Evolutionary conservation across 805 yeast species (phyloP).

Genomic region (Yamadazyma laniorum): DNA sequence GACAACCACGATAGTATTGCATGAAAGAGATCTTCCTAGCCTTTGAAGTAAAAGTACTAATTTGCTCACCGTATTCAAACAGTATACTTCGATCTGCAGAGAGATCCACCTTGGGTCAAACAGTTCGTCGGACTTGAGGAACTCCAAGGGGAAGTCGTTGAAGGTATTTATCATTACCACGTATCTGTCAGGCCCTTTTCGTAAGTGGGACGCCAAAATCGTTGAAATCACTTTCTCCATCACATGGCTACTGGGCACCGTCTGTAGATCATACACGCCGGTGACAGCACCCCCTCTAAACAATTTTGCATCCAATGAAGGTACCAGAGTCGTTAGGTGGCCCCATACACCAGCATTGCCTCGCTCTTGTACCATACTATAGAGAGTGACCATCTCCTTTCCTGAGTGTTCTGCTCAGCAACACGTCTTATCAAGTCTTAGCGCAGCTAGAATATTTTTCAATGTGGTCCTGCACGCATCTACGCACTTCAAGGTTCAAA

Average conservation of each 20-base stretch:
- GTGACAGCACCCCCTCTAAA: slow-evolving; percentile 3
- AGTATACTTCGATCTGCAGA: slow-evolving; percentile 5
- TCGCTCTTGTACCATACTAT: slow-evolving; percentile 26
- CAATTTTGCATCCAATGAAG: slow-evolving; percentile 27
- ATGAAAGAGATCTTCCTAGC: slow-evolving; percentile 1
- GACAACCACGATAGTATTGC: slow-evolving; percentile 23
- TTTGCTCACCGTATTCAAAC: slow-evolving; percentile 10
- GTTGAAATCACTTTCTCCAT: slow-evolving; percentile 20
- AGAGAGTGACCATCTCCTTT: slow-evolving; percentile 30
- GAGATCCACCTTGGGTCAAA: slow-evolving; percentile 23
- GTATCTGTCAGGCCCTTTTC: slow-evolving; percentile 9
- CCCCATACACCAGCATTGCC: slow-evolving; percentile 12
- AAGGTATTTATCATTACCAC: slow-evolving; percentile 33
- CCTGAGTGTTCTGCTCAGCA: too few relatives aligned
- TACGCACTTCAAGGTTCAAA: too few relatives aligned
- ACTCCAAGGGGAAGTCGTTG: slow-evolving; percentile 28
- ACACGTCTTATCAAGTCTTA: slow-evolving; percentile 4
- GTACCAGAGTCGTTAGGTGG: slow-evolving; percentile 27
- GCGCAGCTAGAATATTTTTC: too few relatives aligned
- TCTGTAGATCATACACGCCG: slow-evolving; percentile 36
- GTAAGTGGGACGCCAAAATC: slow-evolving; percentile 30
- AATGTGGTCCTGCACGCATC: too few relatives aligned
- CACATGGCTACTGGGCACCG: slow-evolving; percentile 31
- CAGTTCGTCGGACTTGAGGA: slow-evolving; percentile 19
- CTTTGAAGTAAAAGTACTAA: slow-evolving; percentile 9